Evolutionary conservation across 225 moss, liverwort and hornwort species (phyloP).

Genomic region (Pseudisothecium myosuroides): DNA sequence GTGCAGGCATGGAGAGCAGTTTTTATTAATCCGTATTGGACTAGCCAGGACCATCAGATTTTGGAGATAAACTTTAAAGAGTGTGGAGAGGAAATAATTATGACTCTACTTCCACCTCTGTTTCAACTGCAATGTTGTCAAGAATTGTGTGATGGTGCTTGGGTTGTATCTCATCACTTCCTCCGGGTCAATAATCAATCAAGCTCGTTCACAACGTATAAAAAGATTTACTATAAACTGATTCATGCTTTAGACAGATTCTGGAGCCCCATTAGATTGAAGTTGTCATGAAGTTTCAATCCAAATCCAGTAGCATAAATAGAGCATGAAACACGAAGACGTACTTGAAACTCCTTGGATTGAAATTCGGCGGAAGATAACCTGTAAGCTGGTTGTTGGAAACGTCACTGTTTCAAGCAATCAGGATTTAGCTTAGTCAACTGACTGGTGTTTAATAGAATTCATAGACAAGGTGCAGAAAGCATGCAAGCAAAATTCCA

Average conservation of each 20-base stretch:
- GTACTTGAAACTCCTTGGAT: conserved; percentile 23
- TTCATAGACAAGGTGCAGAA: neutral
- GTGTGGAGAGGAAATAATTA: neutral
- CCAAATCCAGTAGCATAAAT: neutral
- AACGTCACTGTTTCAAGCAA: conserved; percentile 20
- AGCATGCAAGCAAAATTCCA: neutral
- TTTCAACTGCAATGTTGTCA: neutral
- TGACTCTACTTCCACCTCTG: neutral
- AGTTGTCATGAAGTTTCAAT: neutral
- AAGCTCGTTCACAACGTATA: neutral
- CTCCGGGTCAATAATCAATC: neutral
- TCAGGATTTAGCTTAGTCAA: neutral
- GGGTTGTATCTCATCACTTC: neutral
- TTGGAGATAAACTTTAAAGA: neutral
- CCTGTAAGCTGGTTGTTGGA: conserved; percentile 21
- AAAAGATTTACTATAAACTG: neutral
- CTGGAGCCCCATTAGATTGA: neutral
- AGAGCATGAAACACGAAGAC: neutral
- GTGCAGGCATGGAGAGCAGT: neutral
- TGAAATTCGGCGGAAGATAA: conserved; percentile 25
- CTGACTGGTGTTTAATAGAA: neutral
- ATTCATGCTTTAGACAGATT: neutral
- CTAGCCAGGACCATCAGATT: neutral
- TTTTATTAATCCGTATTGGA: neutral
- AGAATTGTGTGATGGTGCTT: neutral